Base-by-base conservation (phyloP, 1,284 basidiomycete genomes). In the Filobasidium uniguttulatum region DNA sequence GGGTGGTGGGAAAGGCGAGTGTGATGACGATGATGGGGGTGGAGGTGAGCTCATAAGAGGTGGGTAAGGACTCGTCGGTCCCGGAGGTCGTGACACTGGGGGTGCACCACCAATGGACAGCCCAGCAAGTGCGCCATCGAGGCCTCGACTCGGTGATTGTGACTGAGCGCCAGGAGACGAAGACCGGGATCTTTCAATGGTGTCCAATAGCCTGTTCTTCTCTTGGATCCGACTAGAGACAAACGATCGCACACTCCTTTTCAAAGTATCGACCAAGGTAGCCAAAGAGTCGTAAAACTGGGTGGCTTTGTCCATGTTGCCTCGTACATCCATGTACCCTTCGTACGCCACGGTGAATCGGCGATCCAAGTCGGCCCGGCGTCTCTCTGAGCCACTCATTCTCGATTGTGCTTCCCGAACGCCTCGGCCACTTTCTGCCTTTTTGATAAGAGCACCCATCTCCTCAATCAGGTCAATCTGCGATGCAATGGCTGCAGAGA, bases 201-300 rank as follows among this genome's bases (percentile, higher is more conserved):
- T 80, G 1, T 75, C 72, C 1, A 78, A 75, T 22, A 93, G 63
- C 14, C 72, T 71, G 37, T 83, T 79, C 14, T 88, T 75, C 64
- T 96, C 88, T 0, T 71, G 64, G n/a, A 73, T 77, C 25, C 91
- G 75, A 19, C 75, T 71, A 0, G 73, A 68, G 3, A 85, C 72
- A 59, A 83, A 94, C 0, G 72, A 66, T 44, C 75, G 76, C 1
- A 79, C 77, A 55, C 80, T 81, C 5, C 74, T 68, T 46, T 74
- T 72, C 6, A 96, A 74, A 7, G 73, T 75, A 0, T 70, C 63
- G 2, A 80, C 74, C 26, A 93, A 69, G 33, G 79, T 78, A 1
- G 75, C 76, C n/a, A 96, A 73, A 55, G 91, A 85, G 5, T 73
- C 74, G 66, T 97, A 96, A 68, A 94, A 98, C 44, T 82, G 79